A percentile compares a stretch with the other conserved stretches of the same genome.
These are phyloP conservation scores for Hysterium pulicare DNA, from an alignment of 2,329 filamentous ascomycete species.

Conservation along the genomic window DNA sequence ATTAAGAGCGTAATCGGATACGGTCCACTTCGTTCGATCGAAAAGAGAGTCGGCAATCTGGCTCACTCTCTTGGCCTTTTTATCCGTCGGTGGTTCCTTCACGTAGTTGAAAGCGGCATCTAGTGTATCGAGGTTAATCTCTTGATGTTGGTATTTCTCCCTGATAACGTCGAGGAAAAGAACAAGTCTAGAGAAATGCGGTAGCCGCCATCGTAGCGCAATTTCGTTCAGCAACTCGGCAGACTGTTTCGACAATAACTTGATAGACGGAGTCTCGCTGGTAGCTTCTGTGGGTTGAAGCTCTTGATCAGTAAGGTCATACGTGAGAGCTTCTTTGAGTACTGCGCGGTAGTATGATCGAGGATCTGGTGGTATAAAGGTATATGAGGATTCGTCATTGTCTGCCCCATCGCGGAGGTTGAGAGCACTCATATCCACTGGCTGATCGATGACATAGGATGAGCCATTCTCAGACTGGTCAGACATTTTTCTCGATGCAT, in stretches of 20 bases:
- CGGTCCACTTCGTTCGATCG: slow-evolving; percentile 50
- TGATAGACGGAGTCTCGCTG: slow-evolving; percentile 49
- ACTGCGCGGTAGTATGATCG: slow-evolving; percentile 80
- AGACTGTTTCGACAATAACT: slow-evolving; percentile 72
- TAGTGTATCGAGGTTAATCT: slow-evolving; percentile 75
- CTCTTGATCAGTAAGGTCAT: slow-evolving; percentile 57
- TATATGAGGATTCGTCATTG: slow-evolving; percentile 65
- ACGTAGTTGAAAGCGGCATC: slow-evolving; percentile 79
- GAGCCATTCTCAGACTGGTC: slow-evolving; percentile 43
- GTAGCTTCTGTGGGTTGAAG: slow-evolving; percentile 49
- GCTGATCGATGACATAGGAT: slow-evolving; percentile 62
- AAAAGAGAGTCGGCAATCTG: slow-evolving; percentile 41
- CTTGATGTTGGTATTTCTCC: slow-evolving; percentile 80
- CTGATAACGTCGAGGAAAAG: slow-evolving; percentile 80
- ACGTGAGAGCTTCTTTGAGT: slow-evolving; percentile 68
- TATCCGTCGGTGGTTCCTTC: slow-evolving; percentile 68
- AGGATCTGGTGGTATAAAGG: slow-evolving; percentile 83
- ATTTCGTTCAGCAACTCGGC: slow-evolving; percentile 82
- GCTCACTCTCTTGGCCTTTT: slow-evolving; percentile 55
- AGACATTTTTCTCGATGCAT: slow-evolving; percentile 46
- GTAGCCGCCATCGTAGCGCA: slow-evolving; percentile 83
- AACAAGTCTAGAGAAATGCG: slow-evolving; percentile 74
- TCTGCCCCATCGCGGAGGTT: slow-evolving; percentile 54
- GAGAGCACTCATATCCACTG: slow-evolving; percentile 64
- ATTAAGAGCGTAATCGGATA: slow-evolving; percentile 56